phyloP scores from a whole-genome alignment of 1,139 yeast species.

The Lodderomyces pseudojiufengensis region DNA sequence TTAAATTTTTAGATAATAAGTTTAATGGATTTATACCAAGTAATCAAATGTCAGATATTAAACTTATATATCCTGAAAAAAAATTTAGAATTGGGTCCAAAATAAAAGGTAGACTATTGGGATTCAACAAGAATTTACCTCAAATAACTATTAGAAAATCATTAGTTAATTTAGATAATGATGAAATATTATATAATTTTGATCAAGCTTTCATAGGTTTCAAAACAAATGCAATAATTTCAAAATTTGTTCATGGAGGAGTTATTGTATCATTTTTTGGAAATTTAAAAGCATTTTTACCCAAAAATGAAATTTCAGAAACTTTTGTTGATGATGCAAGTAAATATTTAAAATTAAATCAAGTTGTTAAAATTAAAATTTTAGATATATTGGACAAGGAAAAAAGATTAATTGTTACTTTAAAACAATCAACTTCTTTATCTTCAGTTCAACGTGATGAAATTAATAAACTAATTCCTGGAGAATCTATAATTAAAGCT shows the following conservation, averaged over 20 bases:
- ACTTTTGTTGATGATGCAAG: conserved; percentile 74
- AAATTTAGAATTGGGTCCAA: conserved; percentile 82
- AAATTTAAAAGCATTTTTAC: conserved; percentile 71
- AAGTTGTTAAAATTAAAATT: conserved; percentile 73
- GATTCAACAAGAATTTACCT: conserved; percentile 36
- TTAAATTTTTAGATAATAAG: conserved; percentile 60
- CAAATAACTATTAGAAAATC: conserved; percentile 79
- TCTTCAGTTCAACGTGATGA: conserved; percentile 47
- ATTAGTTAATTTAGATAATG: conserved; percentile 64
- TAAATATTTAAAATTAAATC: conserved; percentile 79
- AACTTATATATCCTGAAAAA: conserved; percentile 84
- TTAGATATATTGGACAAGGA: conserved; percentile 52
- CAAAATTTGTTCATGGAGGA: conserved; percentile 69
- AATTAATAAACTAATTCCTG: conserved; percentile 51
- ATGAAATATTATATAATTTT: conserved; percentile 49
- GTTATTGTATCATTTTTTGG: conserved; percentile 85
- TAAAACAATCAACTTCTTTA: conserved; percentile 59
- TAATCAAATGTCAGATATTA: conserved; percentile 78
- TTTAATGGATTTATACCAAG: conserved; percentile 76
- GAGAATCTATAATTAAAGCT: conserved; percentile 62
- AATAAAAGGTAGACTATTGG: conserved; percentile 67
- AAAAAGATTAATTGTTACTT: conserved; percentile 64
- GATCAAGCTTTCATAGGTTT: conserved; percentile 55
- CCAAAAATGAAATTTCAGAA: conserved; percentile 85
- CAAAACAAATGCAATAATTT: conserved; percentile 72